Evolutionary conservation across 495 filamentous ascomycete genomes (phyloP).

Genomic region (Immersiella caudata): DNA sequence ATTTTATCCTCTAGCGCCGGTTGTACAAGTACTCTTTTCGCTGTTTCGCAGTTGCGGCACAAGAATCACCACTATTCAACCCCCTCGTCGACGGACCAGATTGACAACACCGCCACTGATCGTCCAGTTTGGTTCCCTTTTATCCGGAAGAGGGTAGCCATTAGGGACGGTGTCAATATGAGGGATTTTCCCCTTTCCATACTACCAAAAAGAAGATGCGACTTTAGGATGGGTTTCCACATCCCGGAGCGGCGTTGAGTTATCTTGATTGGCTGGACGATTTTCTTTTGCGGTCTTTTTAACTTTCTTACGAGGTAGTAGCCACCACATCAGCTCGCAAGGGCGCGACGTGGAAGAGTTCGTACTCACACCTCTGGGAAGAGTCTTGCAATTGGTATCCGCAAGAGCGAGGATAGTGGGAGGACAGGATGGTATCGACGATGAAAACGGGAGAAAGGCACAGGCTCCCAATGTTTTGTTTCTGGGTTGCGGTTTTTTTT

Average conservation of each 20-base stretch:
- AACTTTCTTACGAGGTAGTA: background rate
- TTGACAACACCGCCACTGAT: background rate
- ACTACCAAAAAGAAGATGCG: background rate
- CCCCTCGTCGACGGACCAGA: background rate
- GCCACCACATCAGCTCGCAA: background rate
- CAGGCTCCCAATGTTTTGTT: background rate
- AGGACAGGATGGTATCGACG: background rate
- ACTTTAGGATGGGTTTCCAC: background rate
- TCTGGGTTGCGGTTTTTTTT: background rate
- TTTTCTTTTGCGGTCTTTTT: background rate
- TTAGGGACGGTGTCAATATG: background rate
- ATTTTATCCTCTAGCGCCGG: background rate
- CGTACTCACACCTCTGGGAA: background rate
- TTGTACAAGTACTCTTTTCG: slow-evolving; percentile 3
- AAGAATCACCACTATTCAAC: background rate
- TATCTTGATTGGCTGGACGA: background rate
- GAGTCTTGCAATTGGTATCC: background rate
- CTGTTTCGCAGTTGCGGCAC: background rate
- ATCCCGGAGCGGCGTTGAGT: background rate
- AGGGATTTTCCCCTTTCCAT: background rate
- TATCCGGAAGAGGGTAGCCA: background rate
- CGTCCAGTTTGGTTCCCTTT: background rate
- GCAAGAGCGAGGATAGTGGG: background rate
- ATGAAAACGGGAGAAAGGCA: background rate
- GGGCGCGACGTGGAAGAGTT: background rate